These are phyloP conservation scores for Lathyrus oleraceus DNA, from an alignment of 306 rosid species.

Conservation along the genomic window DNA sequence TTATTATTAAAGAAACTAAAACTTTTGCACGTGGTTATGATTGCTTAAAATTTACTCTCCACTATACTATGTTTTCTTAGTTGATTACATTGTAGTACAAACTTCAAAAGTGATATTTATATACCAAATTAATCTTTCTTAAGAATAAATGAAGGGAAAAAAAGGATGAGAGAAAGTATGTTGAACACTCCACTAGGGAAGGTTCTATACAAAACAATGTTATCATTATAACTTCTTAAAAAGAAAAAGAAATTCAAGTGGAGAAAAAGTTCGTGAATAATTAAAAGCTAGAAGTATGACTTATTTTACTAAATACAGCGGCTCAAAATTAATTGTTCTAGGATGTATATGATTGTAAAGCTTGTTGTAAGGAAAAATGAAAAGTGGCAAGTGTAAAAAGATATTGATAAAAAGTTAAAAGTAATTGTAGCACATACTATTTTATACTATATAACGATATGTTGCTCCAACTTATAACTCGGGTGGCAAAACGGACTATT, in stretches of 20 bases:
- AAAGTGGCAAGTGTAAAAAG: slow-evolving; percentile 22
- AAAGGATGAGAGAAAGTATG: slow-evolving; percentile 4
- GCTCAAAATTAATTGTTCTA: slow-evolving; percentile 26
- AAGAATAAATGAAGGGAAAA: slow-evolving; percentile 25
- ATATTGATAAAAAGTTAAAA: slow-evolving; percentile 26
- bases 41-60: slow-evolving; percentile 71
- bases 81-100: slow-evolving; percentile 31
- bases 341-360: slow-evolving; percentile 43
- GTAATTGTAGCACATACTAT: slow-evolving; percentile 28
- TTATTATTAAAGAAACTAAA: slow-evolving; percentile 35
- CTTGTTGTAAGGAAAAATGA: slow-evolving; percentile 18
- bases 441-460: background rate
- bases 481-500: too few relatives aligned
- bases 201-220: slow-evolving; percentile 36
- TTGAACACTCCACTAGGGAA: slow-evolving; percentile 44
- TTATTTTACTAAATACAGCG: slow-evolving; percentile 31
- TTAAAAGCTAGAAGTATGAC: background rate
- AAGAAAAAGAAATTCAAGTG: background rate
- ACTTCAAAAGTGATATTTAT: slow-evolving; percentile 38
- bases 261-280: background rate
- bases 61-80: slow-evolving; percentile 33
- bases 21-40: slow-evolving; percentile 63
- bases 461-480: slow-evolving; percentile 37
- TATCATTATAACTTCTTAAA: slow-evolving; percentile 2
- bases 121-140: slow-evolving; percentile 38